These are phyloP conservation scores for Aspergillus calidoustus DNA, from an alignment of 2,329 filamentous ascomycete species.

Conservation along the genomic window DNA sequence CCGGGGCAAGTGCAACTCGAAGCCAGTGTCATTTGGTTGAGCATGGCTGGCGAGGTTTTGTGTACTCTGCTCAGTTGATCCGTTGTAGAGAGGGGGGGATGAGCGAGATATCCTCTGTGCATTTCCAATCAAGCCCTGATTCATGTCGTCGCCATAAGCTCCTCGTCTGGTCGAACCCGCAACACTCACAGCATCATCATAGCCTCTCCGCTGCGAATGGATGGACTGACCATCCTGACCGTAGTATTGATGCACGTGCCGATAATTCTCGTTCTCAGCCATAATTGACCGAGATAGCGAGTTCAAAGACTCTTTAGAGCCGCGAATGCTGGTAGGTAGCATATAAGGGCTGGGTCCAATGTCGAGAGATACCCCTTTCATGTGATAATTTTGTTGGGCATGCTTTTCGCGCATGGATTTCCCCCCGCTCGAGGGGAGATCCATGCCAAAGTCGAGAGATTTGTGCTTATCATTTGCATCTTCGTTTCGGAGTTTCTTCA, in stretches of 20 bases:
- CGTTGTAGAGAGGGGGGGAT: conserved; percentile 44
- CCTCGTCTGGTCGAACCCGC: conserved; percentile 53
- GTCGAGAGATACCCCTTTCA: conserved; percentile 62
- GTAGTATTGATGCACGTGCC: conserved; percentile 63
- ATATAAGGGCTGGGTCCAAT: conserved; percentile 80
- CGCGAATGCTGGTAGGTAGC: conserved; percentile 79
- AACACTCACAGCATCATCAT: conserved; percentile 57
- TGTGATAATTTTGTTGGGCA: conserved; percentile 40
- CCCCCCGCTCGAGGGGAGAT: conserved; percentile 47
- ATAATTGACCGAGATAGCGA: conserved; percentile 78
- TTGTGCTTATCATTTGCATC: conserved; percentile 86
- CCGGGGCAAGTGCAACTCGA: conserved; percentile 28
- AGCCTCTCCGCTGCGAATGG: conserved; percentile 40
- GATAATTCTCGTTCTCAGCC: conserved; percentile 83
- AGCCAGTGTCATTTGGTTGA: conserved; percentile 26
- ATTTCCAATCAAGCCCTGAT: conserved; percentile 59
- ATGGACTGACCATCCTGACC: conserved; percentile 48
- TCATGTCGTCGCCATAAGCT: conserved; percentile 51
- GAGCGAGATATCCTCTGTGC: conserved; percentile 63
- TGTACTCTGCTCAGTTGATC: conserved; percentile 21
- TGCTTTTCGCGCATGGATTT: conserved; percentile 64
- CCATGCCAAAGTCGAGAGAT: conserved; percentile 90
- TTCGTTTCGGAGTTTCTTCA: conserved; percentile 72
- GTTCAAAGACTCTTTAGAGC: conserved; percentile 83
- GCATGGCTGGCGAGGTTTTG: conserved; percentile 17